Base-by-base conservation (phyloP, 2,329 filamentous ascomycete genomes). In the Cercospora citrullina region DNA sequence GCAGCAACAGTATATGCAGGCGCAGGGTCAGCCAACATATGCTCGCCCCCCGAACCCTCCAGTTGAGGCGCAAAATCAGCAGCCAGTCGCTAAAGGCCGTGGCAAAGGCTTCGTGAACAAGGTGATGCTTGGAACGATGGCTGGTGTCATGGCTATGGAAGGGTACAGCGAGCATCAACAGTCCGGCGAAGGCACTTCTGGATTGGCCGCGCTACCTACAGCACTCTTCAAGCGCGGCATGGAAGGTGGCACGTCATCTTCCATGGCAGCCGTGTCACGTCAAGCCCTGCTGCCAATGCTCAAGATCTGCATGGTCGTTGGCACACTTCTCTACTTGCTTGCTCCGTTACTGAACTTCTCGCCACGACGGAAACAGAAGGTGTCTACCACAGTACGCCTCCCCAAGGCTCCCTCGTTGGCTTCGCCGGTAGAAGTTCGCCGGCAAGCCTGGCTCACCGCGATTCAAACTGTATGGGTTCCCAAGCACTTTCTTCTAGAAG, bases 401-500 rank as follows among this genome's bases (percentile, higher is more conserved):
- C 76, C 80, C 9, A 79, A 81, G 18, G 89, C 88, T 5, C 91
- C 91, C 2, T 93, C 91, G 2, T 83, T 93, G 66, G 89, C 91
- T 3, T 94, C 93, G 0, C 90, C 94, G 0, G 93, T 96, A 66
- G 88, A 95, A 73, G 91, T 96, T 57, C 90, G 93, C 61, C 89
- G 91, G 68, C 91, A 93, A 78, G 94, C 94, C 33, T 97, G 94
- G 94, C 88, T 96, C 66, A 97, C 94, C 3, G 92, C 94, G 7
- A 90, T 97, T 68, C 94, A 97, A 80, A 94, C 91, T 4, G 92
- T 97, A 26, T 96, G 93, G 87, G 91, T 97, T 14, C 94, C 94
- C 10, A 88, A 90, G 21, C 92, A 96, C 78, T 94, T 96, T 78
- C 86, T 94, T 72, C 87, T 96, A 3, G 94, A 97, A 79, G 90